Evolutionary conservation across 495 filamentous ascomycete species (phyloP), one percentile per base, ranked within the genome.

Genomic region (Penicillium cataractarum): DNA sequence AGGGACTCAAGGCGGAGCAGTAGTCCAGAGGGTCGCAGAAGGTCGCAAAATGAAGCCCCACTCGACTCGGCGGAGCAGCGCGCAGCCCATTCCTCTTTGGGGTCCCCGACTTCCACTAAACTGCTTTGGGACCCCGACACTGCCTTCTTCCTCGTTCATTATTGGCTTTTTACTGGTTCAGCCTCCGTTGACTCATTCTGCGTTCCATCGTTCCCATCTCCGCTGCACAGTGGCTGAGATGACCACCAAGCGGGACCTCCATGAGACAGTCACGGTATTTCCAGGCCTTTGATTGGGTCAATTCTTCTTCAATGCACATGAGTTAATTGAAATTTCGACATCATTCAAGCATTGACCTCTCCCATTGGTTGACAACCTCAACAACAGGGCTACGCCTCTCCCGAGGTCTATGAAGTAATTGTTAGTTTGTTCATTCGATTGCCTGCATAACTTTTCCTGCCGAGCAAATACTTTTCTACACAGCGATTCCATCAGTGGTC

Each of bases 121-220:
- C 75, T 66, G 1, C 1, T 62, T 74, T 61, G 52, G 67, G 77
- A 72, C 71, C 71, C 73, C 74, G 75, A 79, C 70, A 55, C 56
- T 49, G 60, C 56, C 51, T 37, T 10, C 29, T 24, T 29, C n/a
- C 1, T 10, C n/a, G n/a, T 13, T 21, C 19, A 15, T 8, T 21
- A 46, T 13, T 42, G 39, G 50, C 12, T 12, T 53, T 6, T 9
- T n/a, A 15, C 51, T 35, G 51, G 51, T 54, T 54, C 51, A 54
- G 51, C 51, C 29, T 54, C 51, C 13, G 51, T 54, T 54, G 51
- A 54, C 51, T 54, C 51, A 54, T 54, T 33, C 51, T 19, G 19
- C 27, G 13, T 53, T 33, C 50, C 50, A 53, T 53, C 39, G 44
- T 48, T 50, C 6, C 24, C 46, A 50, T 50, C 46, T 26, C 26